These are phyloP conservation scores for Kuraishia piskuri DNA, from an alignment of 805 yeast species.

Conservation along the genomic window DNA sequence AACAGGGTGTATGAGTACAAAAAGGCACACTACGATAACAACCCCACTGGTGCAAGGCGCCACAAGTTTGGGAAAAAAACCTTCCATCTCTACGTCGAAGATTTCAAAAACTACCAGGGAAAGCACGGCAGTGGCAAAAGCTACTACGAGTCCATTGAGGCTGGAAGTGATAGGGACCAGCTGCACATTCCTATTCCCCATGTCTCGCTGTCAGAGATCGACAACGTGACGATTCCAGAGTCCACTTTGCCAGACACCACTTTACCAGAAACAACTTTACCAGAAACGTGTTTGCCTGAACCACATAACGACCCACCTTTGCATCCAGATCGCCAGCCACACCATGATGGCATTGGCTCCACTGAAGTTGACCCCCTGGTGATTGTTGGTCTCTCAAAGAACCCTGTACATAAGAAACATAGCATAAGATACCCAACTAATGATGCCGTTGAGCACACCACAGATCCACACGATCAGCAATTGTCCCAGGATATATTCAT, in stretches of 20 bases:
- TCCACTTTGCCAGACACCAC: not conserved
- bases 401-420: not conserved
- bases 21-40: constrained; percentile 17
- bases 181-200: not conserved
- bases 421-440: not conserved
- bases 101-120: constrained; percentile 17
- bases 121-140: constrained; percentile 12
- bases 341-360: not conserved
- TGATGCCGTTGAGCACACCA: not conserved
- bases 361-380: not conserved
- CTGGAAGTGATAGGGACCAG: not conserved
- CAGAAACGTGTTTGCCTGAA: too few relatives aligned
- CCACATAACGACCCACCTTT: too few relatives aligned
- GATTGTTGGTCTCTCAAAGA: not conserved
- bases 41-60: constrained; percentile 11
- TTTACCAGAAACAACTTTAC: too few relatives aligned
- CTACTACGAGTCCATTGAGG: constrained; percentile 17
- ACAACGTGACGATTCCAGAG: not conserved
- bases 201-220: not conserved
- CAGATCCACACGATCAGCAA: not conserved
- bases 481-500: not conserved
- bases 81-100: constrained; percentile 19
- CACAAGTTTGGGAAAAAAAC: constrained; percentile 22
- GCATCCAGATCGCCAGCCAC: too few relatives aligned
- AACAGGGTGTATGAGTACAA: constrained; percentile 18